Percentiles rank a stretch among this genome's conserved stretches.
Conservation (phyloP, 1,139 yeast species). For the Blastobotrys buckinghamii region DNA sequence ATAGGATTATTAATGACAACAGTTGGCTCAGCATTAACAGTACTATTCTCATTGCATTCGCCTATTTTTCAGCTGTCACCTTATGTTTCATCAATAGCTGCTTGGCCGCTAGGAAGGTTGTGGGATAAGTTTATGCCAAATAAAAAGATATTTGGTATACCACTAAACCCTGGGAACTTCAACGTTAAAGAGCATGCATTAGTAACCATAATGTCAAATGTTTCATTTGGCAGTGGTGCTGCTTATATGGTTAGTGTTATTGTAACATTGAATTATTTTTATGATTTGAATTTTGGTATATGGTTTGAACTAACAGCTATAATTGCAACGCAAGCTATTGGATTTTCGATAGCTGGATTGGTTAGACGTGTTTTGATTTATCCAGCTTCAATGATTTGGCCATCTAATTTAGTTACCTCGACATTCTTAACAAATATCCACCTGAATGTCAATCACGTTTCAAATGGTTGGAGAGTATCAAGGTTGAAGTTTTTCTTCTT, state of each 20-base stretch:
- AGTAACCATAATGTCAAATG: conserved; percentile 55
- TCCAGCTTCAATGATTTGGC: conserved; percentile 66
- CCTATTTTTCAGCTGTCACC: conserved; percentile 52
- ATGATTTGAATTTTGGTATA: conserved; percentile 42
- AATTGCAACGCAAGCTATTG: conserved; percentile 55
- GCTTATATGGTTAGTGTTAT: conserved; percentile 59
- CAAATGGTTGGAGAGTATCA: conserved; percentile 50
- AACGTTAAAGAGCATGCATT: conserved; percentile 61
- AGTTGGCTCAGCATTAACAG: conserved; percentile 54
- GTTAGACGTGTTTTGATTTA: conserved; percentile 51
- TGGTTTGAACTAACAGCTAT: conserved; percentile 48
- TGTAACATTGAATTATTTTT: conserved; percentile 49
- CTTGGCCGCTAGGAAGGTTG: conserved; percentile 55
- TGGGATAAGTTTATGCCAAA: conserved; percentile 50
- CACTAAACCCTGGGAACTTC: conserved; percentile 59
- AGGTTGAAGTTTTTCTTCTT: conserved; percentile 44
- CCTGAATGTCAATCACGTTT: conserved; percentile 52
- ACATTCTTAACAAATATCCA: conserved; percentile 58
- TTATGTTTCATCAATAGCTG: conserved; percentile 52
- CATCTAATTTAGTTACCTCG: conserved; percentile 41
- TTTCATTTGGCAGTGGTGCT: conserved; percentile 54
- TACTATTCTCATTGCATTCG: conserved; percentile 53
- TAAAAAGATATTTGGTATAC: conserved; percentile 38
- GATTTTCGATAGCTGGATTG: conserved; percentile 65
- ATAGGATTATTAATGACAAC: conserved; percentile 48